Base-by-base conservation (phyloP, 2,329 filamentous ascomycete genomes). In the Coniochaeta ligniaria region DNA sequence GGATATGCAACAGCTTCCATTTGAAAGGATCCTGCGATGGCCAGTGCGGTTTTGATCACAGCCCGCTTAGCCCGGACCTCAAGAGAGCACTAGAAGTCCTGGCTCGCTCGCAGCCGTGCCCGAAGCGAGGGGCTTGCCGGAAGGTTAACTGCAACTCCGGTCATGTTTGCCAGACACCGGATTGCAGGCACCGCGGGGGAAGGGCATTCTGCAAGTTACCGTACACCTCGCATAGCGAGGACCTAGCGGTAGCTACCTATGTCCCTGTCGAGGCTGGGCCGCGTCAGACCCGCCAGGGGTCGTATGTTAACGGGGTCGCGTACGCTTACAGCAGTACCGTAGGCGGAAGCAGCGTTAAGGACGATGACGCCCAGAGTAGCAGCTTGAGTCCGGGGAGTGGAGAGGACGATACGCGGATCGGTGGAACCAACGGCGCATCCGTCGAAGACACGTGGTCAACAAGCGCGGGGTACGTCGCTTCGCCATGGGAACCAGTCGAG, bases 151-250 rank as follows among this genome's bases (percentile, higher is more conserved):
- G 72, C 63, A 64, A 63, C 24, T 63, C 64, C 26, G 72, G 71
- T 6, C 72, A 73, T 60, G 63, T 73, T 41, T 74, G 72, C 61
- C 72, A 73, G 64, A 67, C 62, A 17, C 45, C 58, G 20, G 67
- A 73, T 16, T 74, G 71, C 60, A 68, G 67, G 58, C 55, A 69
- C n/a, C 69, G 70, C 8, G 67, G 68, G 22, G 71, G 72, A 56
- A 72, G 69, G 64, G 36, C 50, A 5, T 68, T 66, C 52, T 73
- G 71, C 67, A 68, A 66, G 28, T 16, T 73, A 3, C 62, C 66
- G 12, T 60, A 57, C 24, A 9, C 20, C 3, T 47, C 63, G 8
- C 71, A 73, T 57, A 35, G 45, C 17, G 66, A 66, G 16, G 65
- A 68, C 17, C 35, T 70, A 5, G 28, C 17, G 8, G 59, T 61